These are phyloP conservation scores for Coemansia interrupta DNA, from an alignment of 192 early-diverging fungal genomes.

Conservation along the genomic window DNA sequence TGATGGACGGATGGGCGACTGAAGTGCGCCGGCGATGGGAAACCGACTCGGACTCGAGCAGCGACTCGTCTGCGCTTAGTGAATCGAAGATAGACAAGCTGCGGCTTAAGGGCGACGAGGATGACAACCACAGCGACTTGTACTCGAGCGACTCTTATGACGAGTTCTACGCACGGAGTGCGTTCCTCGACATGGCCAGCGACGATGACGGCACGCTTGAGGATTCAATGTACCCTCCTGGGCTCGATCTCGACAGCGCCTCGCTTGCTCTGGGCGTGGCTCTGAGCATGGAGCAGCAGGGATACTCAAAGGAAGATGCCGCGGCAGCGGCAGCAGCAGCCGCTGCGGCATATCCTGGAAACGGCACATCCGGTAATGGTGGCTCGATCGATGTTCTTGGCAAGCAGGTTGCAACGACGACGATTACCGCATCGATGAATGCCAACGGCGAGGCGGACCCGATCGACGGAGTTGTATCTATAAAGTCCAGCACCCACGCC, in stretches of 20 bases:
- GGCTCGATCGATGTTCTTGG: conserved; percentile 1
- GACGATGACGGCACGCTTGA: conserved; percentile 8
- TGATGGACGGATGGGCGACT: conserved; percentile 39
- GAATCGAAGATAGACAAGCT: conserved; percentile 32
- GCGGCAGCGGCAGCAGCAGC: conserved; percentile 33
- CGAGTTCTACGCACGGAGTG: conserved; percentile 42
- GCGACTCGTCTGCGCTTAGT: conserved; percentile 27
- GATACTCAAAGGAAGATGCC: conserved; percentile 50
- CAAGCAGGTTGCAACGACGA: conserved; percentile 27
- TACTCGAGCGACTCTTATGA: conserved; percentile 48
- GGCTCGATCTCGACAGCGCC: conserved; percentile 43
- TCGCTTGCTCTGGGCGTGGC: conserved; percentile 51
- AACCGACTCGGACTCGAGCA: conserved; percentile 13
- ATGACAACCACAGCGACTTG: conserved; percentile 27
- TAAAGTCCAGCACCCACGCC: conserved; percentile 29
- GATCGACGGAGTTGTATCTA: conserved; percentile 51
- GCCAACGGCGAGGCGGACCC: conserved; percentile 51
- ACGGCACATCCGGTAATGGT: neutral
- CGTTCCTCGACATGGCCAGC: conserved; percentile 33
- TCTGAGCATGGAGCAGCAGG: conserved; percentile 54
- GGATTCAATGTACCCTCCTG: conserved; percentile 16
- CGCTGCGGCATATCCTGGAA: conserved; percentile 34
- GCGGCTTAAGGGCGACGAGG: conserved; percentile 32
- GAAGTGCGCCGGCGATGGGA: conserved; percentile 31
- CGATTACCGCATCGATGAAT: conserved; percentile 50